Base-by-base conservation (phyloP, 83 land plant genomes). In the Diphasiastrum complanatum region DNA sequence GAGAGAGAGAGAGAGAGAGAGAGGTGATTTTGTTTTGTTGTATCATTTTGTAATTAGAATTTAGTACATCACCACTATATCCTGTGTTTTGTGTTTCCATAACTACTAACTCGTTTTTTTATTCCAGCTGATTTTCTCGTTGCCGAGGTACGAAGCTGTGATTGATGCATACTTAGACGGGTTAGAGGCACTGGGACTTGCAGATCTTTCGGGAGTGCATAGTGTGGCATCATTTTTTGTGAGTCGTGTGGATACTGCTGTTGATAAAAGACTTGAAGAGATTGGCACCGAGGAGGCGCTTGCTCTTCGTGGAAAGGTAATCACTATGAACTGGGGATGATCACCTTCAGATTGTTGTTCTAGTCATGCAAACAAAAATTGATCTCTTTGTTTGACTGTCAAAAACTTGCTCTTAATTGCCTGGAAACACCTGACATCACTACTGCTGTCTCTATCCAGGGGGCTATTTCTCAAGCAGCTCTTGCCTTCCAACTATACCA, bases 201-300 rank as follows among this genome's bases (percentile, higher is more conserved):
- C 60, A 60, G 99, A 93, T 53, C 82, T 93, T 20, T 89, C 92
- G 26, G 83, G 71, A 51, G 82, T 85, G 19, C 78, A 91, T 1
- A 93, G 99, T 77, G 99, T 89, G 55, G 99, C 99, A 27, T 89
- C 92, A 35, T 93, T 93, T 67, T 93, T 89, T 73, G 99, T 93
- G 26, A 93, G 99, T 61, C 78, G 99, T 27, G 96, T 93, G 24
- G 99, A 93, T 63, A 61, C 92, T 4, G 79, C 84, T 20, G 41
- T 93, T 60, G 99, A 93, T 74, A 93, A 93, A 60, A 67, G 65
- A 79, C 86, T 93, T 30, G 91, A 93, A 60, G 81, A 80, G 50
- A 85, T 89, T 61, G 99, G 92, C 58, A 89, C 92, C 0, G 88
- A 89, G 31, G 96, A 86, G 70, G 92, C 96, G 23, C 82, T 93